A percentile compares a stretch with the other conserved stretches of the same genome.
Evolutionary conservation across 1,284 basidiomycete genomes (phyloP).

Genomic region (Calocybe gambosa): DNA sequence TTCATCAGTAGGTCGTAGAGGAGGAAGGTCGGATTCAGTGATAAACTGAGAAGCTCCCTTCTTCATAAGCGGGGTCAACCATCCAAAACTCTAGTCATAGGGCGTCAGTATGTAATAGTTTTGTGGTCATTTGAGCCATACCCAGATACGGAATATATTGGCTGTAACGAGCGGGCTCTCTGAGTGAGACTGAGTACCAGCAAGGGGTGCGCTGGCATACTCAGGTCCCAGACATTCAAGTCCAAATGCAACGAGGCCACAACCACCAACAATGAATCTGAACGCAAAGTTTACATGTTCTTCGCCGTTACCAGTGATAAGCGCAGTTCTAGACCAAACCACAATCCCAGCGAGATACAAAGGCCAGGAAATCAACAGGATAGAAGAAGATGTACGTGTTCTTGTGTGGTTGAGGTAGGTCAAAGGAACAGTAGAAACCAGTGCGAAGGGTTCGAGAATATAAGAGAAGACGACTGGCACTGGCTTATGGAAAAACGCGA

Average conservation of each 20-base stretch:
- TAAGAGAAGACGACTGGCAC: constrained; percentile 52
- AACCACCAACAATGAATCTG: constrained; percentile 38
- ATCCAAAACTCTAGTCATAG: constrained; percentile 52
- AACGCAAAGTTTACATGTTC: constrained; percentile 36
- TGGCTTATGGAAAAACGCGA: constrained; percentile 29
- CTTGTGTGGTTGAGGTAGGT: constrained; percentile 72
- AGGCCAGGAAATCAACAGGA: constrained; percentile 84
- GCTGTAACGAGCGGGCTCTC: constrained; percentile 78
- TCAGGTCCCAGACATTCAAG: constrained; percentile 76
- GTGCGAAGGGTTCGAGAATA: constrained; percentile 51
- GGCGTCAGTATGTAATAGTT: not conserved
- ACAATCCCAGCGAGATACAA: constrained; percentile 48
- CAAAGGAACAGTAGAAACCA: constrained; percentile 40
- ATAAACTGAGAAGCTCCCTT: constrained; percentile 60
- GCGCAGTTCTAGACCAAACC: constrained; percentile 61
- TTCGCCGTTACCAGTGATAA: constrained; percentile 22
- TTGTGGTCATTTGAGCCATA: constrained; percentile 16
- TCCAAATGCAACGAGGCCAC: constrained; percentile 55
- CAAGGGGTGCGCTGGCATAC: constrained; percentile 32
- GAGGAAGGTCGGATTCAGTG: constrained; percentile 73
- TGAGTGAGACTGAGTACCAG: constrained; percentile 37
- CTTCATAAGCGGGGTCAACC: constrained; percentile 76
- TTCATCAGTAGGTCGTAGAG: constrained; percentile 63
- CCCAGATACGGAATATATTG: constrained; percentile 77
- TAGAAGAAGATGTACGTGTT: constrained; percentile 70